Conservation (phyloP, 2,329 filamentous ascomycete genomes). For the Penicillium sp. region DNA sequence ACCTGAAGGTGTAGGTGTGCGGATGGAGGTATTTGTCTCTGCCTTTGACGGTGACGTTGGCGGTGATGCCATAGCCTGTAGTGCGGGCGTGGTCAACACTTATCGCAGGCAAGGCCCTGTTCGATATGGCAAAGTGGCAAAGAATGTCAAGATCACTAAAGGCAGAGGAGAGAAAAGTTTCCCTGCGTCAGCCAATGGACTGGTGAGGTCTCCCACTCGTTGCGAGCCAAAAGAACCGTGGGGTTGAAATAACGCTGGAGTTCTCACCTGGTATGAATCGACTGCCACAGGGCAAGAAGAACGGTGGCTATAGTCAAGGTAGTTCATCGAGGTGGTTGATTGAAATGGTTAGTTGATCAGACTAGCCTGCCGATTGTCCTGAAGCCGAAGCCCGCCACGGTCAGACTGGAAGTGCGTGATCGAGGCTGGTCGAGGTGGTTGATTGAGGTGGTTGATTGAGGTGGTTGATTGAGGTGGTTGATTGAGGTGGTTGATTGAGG, state of each 20-base stretch:
- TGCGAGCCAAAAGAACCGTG: not conserved
- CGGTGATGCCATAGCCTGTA: not conserved
- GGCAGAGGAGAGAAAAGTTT: not conserved
- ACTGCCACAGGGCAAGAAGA: no score
- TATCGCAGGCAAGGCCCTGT: not conserved
- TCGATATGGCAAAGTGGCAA: not conserved
- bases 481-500: no score
- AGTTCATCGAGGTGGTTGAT: no score
- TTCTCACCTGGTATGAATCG: not conserved
- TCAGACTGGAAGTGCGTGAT: no score
- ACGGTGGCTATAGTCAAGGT: no score
- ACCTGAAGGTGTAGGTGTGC: not conserved
- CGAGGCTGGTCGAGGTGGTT: no score
- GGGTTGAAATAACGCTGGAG: not conserved
- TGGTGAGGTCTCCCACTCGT: constrained; percentile 1
- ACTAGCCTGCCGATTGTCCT: no score
- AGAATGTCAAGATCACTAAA: not conserved
- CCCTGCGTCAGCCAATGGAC: not conserved
- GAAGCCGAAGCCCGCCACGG: no score
- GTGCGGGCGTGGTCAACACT: not conserved
- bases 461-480: no score
- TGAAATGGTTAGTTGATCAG: no score
- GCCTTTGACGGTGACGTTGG: no score
- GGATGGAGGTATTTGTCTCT: not conserved
- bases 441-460: no score